Conservation (phyloP, 371 early-diverging fungal species). For the Lichtheimia hyalospora region DNA sequence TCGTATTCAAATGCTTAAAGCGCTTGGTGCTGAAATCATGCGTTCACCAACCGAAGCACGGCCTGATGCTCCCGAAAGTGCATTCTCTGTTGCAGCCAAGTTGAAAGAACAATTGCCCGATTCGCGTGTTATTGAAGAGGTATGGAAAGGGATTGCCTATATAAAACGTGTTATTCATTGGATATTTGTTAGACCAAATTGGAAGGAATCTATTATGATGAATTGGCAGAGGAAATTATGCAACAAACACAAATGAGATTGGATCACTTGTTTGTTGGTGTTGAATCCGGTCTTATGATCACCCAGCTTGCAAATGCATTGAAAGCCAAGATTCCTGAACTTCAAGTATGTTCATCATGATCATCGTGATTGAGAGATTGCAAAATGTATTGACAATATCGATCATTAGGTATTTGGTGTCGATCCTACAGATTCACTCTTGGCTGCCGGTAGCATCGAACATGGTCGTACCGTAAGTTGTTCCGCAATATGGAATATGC, state of each 20-base stretch:
- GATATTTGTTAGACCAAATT: background rate
- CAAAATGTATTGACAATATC: background rate
- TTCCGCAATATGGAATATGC: too few species aligned
- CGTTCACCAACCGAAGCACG: conserved; percentile 74
- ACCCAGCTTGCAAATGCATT: conserved; percentile 63
- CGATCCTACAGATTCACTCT: conserved; percentile 67
- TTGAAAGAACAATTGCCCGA: conserved; percentile 56
- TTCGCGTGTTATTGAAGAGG: conserved; percentile 72
- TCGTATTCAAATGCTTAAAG: conserved; percentile 71
- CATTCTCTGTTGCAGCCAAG: conserved; percentile 63
- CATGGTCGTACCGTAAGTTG: conserved; percentile 10
- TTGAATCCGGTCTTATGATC: conserved; percentile 70
- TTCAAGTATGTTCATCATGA: conserved; percentile 38
- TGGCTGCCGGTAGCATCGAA: conserved; percentile 20
- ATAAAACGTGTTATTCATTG: background rate
- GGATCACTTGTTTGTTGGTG: conserved; percentile 72
- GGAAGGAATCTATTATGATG: conserved; percentile 24
- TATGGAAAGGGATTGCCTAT: conserved; percentile 10
- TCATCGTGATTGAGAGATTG: background rate
- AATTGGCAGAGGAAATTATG: conserved; percentile 67
- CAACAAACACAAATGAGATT: conserved; percentile 57
- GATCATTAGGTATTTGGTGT: conserved; percentile 59
- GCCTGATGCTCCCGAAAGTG: conserved; percentile 73
- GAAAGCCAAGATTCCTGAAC: conserved; percentile 52
- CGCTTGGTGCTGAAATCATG: conserved; percentile 76